Base-by-base conservation (phyloP, 2,329 filamentous ascomycete genomes). In the Sclerotinia subarctica region DNA sequence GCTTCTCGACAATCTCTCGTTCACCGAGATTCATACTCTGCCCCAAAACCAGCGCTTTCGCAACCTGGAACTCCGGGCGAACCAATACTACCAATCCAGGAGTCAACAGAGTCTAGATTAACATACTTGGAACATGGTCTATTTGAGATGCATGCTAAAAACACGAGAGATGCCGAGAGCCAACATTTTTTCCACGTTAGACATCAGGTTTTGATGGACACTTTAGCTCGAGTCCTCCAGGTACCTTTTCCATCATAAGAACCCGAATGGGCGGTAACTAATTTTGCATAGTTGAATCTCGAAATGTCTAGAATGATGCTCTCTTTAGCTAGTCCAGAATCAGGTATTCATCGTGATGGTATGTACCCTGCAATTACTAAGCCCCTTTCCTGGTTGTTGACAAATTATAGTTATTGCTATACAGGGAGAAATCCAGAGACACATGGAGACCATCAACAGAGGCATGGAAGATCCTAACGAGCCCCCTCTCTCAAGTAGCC, bases 1-100 rank as follows among this genome's bases (percentile, higher is more conserved):
- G 94, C 95, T 24, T 98, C 94, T 47, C 86, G 95, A 70, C 95
- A 98, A 80, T 90, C 94, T 32, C 84, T 98, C 67, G 96, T 97
- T 32, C 93, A 98, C 77, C 88, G 94, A 73, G 95, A 98, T 77
- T 91, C 90, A 19, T 97, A 95, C 80, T 90, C 89, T 71, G 86
- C 86, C 69, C 88, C 91, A 69, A 96, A 96, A 77, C 83, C 85
- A 52, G 85, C 86, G 63, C 83, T 85, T 21, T 92, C 93, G 32
- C 93, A 95, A 74, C 90, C 92, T 13, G 92, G 92, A 19, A 92
- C 92, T n/a, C 91, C 94, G 1, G 88, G 91, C 32, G 93, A 97
- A 76, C 86, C 92, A 13, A 90, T 93, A 79, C 84, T 85, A n/a
- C 79, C 84, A 35, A 82, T 86, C 21, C 87, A 88, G 51, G 94